Evolutionary conservation across 305 asterid species (phyloP).

Genomic region (Plantago lanceolata): DNA sequence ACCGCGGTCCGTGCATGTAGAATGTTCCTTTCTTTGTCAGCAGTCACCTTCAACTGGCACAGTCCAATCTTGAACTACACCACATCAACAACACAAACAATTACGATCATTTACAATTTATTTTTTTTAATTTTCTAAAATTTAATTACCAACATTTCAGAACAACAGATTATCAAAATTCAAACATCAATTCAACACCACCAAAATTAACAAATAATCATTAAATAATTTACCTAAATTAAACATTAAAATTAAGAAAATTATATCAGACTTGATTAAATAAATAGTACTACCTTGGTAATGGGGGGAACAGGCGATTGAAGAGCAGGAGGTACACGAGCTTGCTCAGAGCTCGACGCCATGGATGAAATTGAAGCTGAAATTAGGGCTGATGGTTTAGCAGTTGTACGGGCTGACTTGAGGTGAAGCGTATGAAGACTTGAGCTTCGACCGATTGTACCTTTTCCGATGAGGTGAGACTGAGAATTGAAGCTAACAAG

Average conservation of each 20-base stretch:
- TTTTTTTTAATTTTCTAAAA: no score
- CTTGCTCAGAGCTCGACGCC: conserved; percentile 52
- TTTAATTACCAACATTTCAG: no score
- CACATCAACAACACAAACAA: conserved; percentile 16
- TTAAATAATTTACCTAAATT: background rate
- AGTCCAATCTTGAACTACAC: conserved; percentile 76
- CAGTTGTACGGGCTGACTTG: conserved; percentile 25
- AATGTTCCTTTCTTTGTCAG: conserved; percentile 80
- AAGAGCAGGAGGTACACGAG: conserved; percentile 67
- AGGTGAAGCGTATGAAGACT: conserved; percentile 1
- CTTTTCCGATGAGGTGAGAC: conserved; percentile 21
- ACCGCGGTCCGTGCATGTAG: conserved; percentile 63
- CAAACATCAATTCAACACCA: background rate
- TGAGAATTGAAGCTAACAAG: conserved; percentile 28
- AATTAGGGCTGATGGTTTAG: conserved; percentile 30
- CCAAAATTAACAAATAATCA: background rate
- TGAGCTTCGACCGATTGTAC: conserved; percentile 20
- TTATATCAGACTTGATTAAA: background rate
- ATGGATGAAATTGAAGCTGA: conserved; percentile 48
- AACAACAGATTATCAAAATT: background rate
- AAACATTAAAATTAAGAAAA: background rate
- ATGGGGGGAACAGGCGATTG: conserved; percentile 54
- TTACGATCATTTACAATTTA: no score
- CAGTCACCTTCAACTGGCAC: conserved; percentile 84
- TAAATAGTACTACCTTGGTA: conserved; percentile 51